Base-by-base conservation (phyloP, 805 yeast species). In the Cyberlindnera japonica region DNA sequence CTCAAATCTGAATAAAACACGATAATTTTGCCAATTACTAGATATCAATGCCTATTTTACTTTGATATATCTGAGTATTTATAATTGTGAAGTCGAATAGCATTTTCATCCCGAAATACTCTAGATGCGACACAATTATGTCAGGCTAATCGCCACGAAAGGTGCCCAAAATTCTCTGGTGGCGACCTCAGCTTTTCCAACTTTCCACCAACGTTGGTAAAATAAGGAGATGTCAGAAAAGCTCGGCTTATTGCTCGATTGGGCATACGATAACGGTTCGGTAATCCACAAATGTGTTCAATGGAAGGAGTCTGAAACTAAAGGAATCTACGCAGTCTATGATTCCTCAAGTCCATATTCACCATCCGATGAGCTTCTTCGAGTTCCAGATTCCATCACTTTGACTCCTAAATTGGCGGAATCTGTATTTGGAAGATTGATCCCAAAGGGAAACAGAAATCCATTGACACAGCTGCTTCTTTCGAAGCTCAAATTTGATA, bases 221-320 rank as follows among this genome's bases (percentile, higher is more conserved):
- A n/a, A n/a, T n/a, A n/a, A n/a, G n/a, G n/a, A 28, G 13, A 41
- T 36, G 44, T 12, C 45, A 7, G 38, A 35, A 3, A 20, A 25
- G 7, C 35, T 51, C 2, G 31, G 43, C 4, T 11, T 15, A 3
- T 21, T 62, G 15, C 15, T 69, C 3, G 29, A 51, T 4, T 68
- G 77, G 76, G 69, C 73, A 1, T 49, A 25, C 3, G 36, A 44
- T 1, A 59, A 69, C 43, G 75, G 75, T 15, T 61, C 70, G 3
- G 20, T 35, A 0, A 62, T 74, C 14, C 64, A 67, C 37, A 54
- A 51, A 0, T 36, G 51, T 4, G 41, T 75, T 3, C 44, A 51
- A 4, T 75, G 74, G 42, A 43, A 56, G 15, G 29, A 48, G 8
- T 53, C 57, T 6, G 41, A 44, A 4, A 43, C 42, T 6, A 49